Evolutionary conservation across 768 basidiomycete genomes (phyloP), one percentile per base, ranked within the genome.

Genomic region (Auricularia sp.): DNA sequence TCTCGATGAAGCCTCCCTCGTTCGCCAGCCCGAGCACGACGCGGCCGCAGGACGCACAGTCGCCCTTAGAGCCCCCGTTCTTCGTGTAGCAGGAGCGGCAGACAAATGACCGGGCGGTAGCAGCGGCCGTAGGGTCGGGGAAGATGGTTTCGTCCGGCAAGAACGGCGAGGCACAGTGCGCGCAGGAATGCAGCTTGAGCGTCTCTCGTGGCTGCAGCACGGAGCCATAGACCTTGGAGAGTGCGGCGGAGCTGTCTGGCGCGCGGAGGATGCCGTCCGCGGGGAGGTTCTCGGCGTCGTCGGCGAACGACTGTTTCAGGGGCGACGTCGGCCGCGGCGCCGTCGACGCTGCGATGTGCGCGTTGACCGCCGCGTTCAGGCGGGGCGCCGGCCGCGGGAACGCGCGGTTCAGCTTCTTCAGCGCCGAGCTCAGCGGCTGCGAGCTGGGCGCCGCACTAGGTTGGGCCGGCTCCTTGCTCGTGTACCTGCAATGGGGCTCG

Each of bases 71-170:
- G 37, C 91, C 91, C 35, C 91, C 91, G 65, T 86, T 85, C 36
- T 73, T 67, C 29, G 81, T 78, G 70, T 90, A 94, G 73, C 92
- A 94, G 29, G 82, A 75, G 34, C 84, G 83, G 73, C 92, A 94
- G 16, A 92, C 76, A 73, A 90, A 93, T 67, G 21, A 69, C n/a
- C 69, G 70, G 61, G 71, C 72, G 64, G 13, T 69, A 64, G 71
- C 69, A 64, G 54, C 69, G 63, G 73, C 73, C 64, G 45, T 87
- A 88, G 69, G 64, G 39, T 92, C 87, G 1, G 92, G 92, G 71
- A 91, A 94, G 66, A 94, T 90, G 36, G 92, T 94, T 24, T 88
- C 84, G 72, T 94, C 91, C 2, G 91, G 90, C 42, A 85, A 82
- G 70, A 93, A 94, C 10, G 80, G 77, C 0, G 79, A 73, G 16